Base-by-base conservation (phyloP, 2,329 filamentous ascomycete species). In the Tolypocladium pustulatum region DNA sequence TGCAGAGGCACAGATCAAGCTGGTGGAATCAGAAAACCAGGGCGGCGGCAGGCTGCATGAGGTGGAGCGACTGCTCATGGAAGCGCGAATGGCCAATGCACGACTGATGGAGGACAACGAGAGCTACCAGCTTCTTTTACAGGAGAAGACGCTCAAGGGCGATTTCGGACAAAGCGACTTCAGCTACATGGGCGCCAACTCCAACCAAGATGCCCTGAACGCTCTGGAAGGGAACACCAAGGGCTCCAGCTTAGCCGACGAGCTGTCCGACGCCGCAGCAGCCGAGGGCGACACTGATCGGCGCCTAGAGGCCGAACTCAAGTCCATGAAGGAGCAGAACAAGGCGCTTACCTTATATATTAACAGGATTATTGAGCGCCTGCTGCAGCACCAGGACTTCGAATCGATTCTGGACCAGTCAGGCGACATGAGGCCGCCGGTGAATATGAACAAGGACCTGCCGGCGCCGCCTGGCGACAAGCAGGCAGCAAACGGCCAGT, bases 41-140 rank as follows among this genome's bases (percentile, higher is more conserved):
- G 93, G 91, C 57, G 93, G 92, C 57, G 91, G 91, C 53, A 86
- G 89, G 34, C 78, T 96, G 68, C 89, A 90, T 64, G 91, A 96
- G 72, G 83, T 97, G n/a, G 92, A 97, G 75, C 88, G 89, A 66
- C 84, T 90, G 63, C 82, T 97, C 57, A 86, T 97, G 75, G 93
- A 97, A 69, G 88, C 91, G 43, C 90, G 92, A 67, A 94, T 97
- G 88, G 89, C 91, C 65, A 99, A 97, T 70, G 94, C 94, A 59
- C 85, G 92, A 53, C 79, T 99, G 62, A 94, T 97, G 89, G 94
- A 99, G 75, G 94, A 99, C 73, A 97, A 97, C 68, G 94, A 99
- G 75, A 96, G 91, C 75, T 99, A 96, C 74, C 93, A 97, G 74
- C 82, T 97, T 41, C 84, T 99, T 22, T 84, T 99, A 30, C 91